Evolutionary conservation across 192 early-diverging fungal species (phyloP), one percentile per base, ranked within the genome.

Genomic region (Coemansia sp.): DNA sequence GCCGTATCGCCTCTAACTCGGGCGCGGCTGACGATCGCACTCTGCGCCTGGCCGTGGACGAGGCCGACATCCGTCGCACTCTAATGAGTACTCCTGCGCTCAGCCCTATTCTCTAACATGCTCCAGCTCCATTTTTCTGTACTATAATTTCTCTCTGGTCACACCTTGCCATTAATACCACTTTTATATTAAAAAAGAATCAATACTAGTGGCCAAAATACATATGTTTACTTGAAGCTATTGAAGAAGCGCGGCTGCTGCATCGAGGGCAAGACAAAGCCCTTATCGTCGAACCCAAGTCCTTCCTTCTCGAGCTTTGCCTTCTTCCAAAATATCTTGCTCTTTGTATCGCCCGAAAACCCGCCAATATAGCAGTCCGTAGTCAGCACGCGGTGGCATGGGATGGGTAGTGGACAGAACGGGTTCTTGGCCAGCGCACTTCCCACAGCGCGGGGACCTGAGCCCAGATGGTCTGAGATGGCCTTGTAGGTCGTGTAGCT

Each of bases 381-480:
- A 11, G 88, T 85, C 63, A 91, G 66, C 20, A 93, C 88, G 12
- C 92, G 86, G 71, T 93, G 90, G 71, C 92, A 93, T 2, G 92
- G 90, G 0, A 93, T 84, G 6, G 90, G 91, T 7, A 85, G 63
- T 24, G 92, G 92, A 24, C 84, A 86, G 68, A 90, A 93, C 3
- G 92, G 92, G 67, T 93, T 93, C 60, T 84, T 75, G 20, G 83
- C 63, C 55, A 93, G 75, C 10, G 91, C 92, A 20, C 89, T 87
- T 1, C 92, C 92, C 0, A 93, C 90, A 0, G 90, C 90, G 0
- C 92, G 80, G 15, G 90, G 88, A 0, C 80, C 82, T 7, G 89
- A 88, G n/a, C 74, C 70, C 36, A 93, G 60, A 8, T 87, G 85
- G 43, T 90, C 88, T 0, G 89, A 84, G 27, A 93, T 78, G 15